Evolutionary conservation across 2,329 filamentous ascomycete species (phyloP), one percentile per base, ranked within the genome.

Genomic region (Ceratocystis cacaofunesta): DNA sequence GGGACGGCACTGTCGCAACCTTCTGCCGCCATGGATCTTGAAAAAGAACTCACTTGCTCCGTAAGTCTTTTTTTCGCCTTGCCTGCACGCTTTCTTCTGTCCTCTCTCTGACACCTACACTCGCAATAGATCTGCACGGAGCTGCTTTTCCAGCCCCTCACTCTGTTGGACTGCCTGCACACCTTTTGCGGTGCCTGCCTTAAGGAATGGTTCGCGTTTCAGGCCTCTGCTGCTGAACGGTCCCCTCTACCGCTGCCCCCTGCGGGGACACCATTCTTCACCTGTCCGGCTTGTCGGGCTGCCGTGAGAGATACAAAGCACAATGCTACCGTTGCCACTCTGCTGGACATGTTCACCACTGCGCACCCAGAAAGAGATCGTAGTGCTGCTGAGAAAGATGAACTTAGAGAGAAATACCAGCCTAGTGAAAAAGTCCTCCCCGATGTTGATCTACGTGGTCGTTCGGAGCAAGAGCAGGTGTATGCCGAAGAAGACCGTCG

Each of bases 101-200:
- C n/a, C 61, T 8, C 32, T 22, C 28, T 43, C 41, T 66, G 25
- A 66, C 65, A 8, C n/a, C 46, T 15, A 44, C 36, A 36, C 55
- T 17, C 63, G 61, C 10, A 5, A 10, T 66, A 96, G 92, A 99
- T 99, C 72, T 99, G 94, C 79, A 95, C 92, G 71, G 94, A 97
- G 75, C 83, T 96, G 69, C 85, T 96, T 69, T 95, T 90, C 76
- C 89, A 95, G 74, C 91, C 92, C 43, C 82, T 95, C 69, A 95
- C 91, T 32, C 85, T 95, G 62, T 88, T 96, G 74, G 90, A 96
- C 78, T 96, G 91, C 74, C 83, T 96, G 57, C 91, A 96, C 76
- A 96, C 92, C 58, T 99, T 95, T 76, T 99, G 94, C 78, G 94
- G 92, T 69, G 88, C 89, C 48, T 99, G 94, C 73, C 76, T 97